These are phyloP conservation scores for Sutorius australiensis DNA, from an alignment of 768 basidiomycete genomes.

Conservation along the genomic window DNA sequence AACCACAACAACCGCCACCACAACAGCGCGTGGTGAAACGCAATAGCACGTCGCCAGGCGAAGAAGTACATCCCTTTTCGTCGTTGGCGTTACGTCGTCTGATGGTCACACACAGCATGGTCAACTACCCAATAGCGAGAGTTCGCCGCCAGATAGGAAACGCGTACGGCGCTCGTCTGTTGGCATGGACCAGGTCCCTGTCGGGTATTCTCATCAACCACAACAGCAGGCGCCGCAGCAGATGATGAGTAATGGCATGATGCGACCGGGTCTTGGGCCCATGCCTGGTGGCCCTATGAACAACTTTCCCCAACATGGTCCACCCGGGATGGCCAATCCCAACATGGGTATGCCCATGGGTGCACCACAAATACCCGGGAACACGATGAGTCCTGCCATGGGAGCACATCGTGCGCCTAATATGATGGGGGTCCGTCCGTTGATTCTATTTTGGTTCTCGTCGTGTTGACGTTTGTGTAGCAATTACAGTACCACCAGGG, in stretches of 20 bases:
- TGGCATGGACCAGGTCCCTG: conserved; percentile 38
- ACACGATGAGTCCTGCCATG: conserved; percentile 37
- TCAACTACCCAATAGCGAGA: conserved; percentile 44
- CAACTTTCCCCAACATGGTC: conserved; percentile 30
- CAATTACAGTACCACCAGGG: conserved; percentile 36
- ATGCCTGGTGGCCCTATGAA: conserved; percentile 35
- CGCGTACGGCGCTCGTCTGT: conserved; percentile 48
- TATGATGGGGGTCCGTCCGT: conserved; percentile 30
- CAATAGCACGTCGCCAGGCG: conserved; percentile 59
- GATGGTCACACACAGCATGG: conserved; percentile 37
- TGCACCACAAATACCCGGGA: conserved; percentile 28
- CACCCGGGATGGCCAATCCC: conserved; percentile 29
- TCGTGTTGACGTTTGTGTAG: conserved; percentile 13
- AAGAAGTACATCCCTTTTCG: conserved; percentile 44
- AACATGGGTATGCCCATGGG: conserved; percentile 34
- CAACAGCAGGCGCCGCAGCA: conserved; percentile 37
- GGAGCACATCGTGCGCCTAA: conserved; percentile 25
- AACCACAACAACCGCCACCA: conserved; percentile 19
- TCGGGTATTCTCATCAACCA: conserved; percentile 32
- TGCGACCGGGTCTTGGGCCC: conserved; percentile 33
- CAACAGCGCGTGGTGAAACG: conserved; percentile 40
- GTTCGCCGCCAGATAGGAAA: conserved; percentile 57
- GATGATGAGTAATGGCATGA: conserved; percentile 40
- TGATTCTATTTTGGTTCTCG: not conserved
- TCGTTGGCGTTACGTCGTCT: not conserved